Base-by-base conservation (phyloP, 495 filamentous ascomycete species). In the Evansstolkia leycettana region DNA sequence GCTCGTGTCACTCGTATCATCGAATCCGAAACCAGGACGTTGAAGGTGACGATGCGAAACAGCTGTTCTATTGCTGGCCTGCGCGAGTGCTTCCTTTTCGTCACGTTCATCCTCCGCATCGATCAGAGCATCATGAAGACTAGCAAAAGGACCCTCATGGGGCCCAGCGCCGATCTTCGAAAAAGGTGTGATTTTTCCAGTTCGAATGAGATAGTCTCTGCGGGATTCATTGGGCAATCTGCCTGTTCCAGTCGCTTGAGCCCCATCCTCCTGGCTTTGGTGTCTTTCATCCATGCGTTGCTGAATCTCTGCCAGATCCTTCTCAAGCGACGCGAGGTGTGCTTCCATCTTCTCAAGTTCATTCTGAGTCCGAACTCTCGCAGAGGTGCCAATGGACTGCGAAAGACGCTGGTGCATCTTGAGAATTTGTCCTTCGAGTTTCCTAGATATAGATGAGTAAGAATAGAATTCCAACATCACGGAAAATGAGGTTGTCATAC, bases 111-210 rank as follows among this genome's bases (percentile, higher is more conserved):
- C 76, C 44, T 87, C 85, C 0, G 83, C 83, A 38, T 86, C 81
- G 10, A 84, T 61, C 29, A 93, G 69, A 6, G 76, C 82, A 53
- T 83, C 71, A 14, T 75, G 72, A 5, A 90, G 64, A 33, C 73
- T 75, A 12, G 76, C 71, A 25, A 73, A 63, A 5, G 70, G 60
- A 1, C 70, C 74, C 26, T 65, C 64, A 10, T 64, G 61, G 13
- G 61, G 54, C 15, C 65, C 61, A 19, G 65, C 67, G 28, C 69
- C 66, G 46, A 88, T 69, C 34, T 76, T 78, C 2, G 87, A 80
- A 39, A 98, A 96, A 0, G 90, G 90, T 0, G 90, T 98, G 45
- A 98, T 98, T 56, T 96, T 94, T 34, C 90, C 90, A 0, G 89
- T 98, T 5, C 90, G 73, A 23, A 98, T 88, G 32, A 98, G 70